Percentiles rank a stretch among this genome's conserved stretches.
Conservation (phyloP, 2,329 filamentous ascomycete genomes). For the Cladophialophora carrionii region DNA sequence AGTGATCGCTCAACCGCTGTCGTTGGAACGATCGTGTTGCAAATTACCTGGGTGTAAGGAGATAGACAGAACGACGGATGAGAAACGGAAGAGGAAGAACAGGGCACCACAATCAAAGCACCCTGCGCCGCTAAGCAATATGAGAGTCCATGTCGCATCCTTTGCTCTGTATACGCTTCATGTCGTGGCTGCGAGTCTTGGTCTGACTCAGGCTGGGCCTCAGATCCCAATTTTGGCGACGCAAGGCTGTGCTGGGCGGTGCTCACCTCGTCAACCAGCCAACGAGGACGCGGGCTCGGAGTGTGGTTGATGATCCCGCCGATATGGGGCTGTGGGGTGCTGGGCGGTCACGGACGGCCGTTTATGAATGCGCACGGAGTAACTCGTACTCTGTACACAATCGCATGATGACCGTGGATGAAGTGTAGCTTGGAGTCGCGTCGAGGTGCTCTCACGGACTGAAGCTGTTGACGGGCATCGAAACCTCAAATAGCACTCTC, state of each 20-base stretch:
- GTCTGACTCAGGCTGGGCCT: slow-evolving; percentile 12
- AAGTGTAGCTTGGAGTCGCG: not conserved
- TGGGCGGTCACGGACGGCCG: too few species aligned
- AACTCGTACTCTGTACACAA: too few species aligned
- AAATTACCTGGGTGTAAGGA: not conserved
- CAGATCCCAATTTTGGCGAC: slow-evolving; percentile 13
- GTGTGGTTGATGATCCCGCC: not conserved
- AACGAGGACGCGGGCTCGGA: not conserved
- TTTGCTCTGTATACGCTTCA: not conserved
- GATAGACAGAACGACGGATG: not conserved
- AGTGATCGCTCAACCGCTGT: not conserved
- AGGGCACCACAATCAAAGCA: not conserved
- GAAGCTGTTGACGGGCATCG: not conserved
- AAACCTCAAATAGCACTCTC: not conserved
- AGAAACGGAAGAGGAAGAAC: not conserved
- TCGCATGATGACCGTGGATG: not conserved
- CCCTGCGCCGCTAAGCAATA: not conserved
- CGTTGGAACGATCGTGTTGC: not conserved
- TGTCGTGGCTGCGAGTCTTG: not conserved
- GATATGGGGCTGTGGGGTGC: not conserved
- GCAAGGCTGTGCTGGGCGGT: slow-evolving; percentile 18
- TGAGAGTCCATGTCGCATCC: not conserved
- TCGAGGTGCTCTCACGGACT: not conserved
- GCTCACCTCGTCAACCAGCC: slow-evolving; percentile 4
- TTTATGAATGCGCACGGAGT: not conserved